Evolutionary conservation across 306 rosid species (phyloP).

Genomic region (Fragaria vesca): DNA sequence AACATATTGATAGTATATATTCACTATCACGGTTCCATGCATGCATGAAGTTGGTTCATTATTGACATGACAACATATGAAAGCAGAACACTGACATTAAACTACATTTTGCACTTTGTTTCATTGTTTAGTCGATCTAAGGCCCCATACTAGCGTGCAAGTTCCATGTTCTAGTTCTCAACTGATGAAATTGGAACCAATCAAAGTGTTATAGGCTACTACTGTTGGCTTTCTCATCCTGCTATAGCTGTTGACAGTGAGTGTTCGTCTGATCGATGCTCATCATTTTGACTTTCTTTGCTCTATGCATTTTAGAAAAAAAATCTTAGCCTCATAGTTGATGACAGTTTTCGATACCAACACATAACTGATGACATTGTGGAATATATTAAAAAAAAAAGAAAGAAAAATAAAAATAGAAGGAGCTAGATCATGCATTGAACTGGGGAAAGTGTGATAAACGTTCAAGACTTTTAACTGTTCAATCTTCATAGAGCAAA

Average conservation of each 20-base stretch:
- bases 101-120: background rate
- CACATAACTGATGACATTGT: conserved; percentile 26
- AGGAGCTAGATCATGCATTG: background rate
- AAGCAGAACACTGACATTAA: background rate
- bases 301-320: background rate
- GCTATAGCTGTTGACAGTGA: background rate
- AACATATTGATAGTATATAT: background rate
- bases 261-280: background rate
- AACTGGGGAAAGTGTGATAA: background rate
- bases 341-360: background rate
- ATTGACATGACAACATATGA: background rate
- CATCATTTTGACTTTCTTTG: conserved; percentile 5
- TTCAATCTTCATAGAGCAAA: background rate
- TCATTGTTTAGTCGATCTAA: background rate
- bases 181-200: background rate
- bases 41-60: background rate
- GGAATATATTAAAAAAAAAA: conserved; percentile 18
- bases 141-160: background rate
- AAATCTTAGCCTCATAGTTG: background rate
- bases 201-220: background rate
- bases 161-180: background rate
- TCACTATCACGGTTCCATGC: background rate
- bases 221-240: background rate
- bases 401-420: background rate
- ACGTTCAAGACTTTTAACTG: background rate